Evolutionary conservation across 2,329 filamentous ascomycete species (phyloP).

Genomic region (Diaporthe caulivora): DNA sequence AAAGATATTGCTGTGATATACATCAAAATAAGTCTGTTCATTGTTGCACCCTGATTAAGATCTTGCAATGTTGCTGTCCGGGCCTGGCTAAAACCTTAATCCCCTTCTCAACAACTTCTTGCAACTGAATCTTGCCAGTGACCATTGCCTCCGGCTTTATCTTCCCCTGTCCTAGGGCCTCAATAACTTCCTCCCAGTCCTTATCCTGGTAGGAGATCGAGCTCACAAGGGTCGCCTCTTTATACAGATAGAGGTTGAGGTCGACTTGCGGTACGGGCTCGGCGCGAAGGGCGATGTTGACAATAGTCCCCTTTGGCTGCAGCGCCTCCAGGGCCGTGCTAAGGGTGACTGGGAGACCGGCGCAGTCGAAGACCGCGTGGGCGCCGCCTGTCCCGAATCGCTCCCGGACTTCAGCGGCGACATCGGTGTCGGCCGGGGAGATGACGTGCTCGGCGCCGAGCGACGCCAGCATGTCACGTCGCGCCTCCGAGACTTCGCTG

Average conservation of each 20-base stretch:
- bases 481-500: slow-evolving; percentile 63
- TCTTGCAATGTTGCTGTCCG: slow-evolving; percentile 68
- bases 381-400: slow-evolving; percentile 38
- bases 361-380: slow-evolving; percentile 42
- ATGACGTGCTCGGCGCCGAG: slow-evolving; percentile 61
- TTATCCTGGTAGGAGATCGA: slow-evolving; percentile 43
- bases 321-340: slow-evolving; percentile 44
- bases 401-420: slow-evolving; percentile 28
- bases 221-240: slow-evolving; percentile 46
- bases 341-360: slow-evolving; percentile 55
- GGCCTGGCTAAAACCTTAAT: slow-evolving; percentile 64
- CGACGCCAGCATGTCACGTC: slow-evolving; percentile 62
- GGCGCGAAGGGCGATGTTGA: slow-evolving; percentile 44
- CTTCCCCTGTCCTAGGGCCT: slow-evolving; percentile 39
- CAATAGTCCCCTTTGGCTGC: slow-evolving; percentile 42
- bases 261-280: slow-evolving; percentile 58
- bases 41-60: slow-evolving; percentile 53
- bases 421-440: slow-evolving; percentile 38
- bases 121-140: slow-evolving; percentile 62
- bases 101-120: slow-evolving; percentile 62
- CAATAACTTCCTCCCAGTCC: slow-evolving; percentile 43
- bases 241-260: slow-evolving; percentile 65
- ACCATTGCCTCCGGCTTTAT: slow-evolving; percentile 65
- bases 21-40: not conserved
- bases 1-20: not conserved